Evolutionary conservation across 108 stramenopile species (phyloP).

Genomic region (Epithemia pelagica): DNA sequence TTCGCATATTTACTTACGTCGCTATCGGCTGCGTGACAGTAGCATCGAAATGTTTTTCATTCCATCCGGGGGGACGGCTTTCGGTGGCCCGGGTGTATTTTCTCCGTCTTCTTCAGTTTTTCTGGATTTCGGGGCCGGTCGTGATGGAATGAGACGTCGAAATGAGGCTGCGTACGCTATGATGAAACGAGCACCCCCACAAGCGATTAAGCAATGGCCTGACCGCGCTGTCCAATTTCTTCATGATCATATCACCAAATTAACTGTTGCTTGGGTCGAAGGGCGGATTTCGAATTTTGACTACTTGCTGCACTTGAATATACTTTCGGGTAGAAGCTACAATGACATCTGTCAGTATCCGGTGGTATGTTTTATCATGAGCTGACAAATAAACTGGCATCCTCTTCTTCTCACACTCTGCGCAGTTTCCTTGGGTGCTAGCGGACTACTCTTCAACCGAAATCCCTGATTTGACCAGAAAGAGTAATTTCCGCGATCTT

Average conservation of each 20-base stretch:
- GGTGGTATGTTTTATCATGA: no score
- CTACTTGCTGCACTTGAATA: slow-evolving; percentile 91
- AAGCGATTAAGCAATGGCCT: slow-evolving; percentile 88
- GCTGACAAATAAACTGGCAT: no score
- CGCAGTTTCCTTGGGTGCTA: slow-evolving; percentile 98
- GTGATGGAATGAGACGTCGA: slow-evolving; percentile 68
- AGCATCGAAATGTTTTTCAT: slow-evolving; percentile 94
- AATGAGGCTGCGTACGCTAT: slow-evolving; percentile 83
- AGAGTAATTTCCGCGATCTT: slow-evolving; percentile 83
- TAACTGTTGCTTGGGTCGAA: slow-evolving; percentile 86
- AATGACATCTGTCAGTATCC: slow-evolving; percentile 99
- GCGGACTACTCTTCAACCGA: slow-evolving; percentile 84
- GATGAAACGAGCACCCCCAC: slow-evolving; percentile 77
- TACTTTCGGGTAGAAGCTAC: slow-evolving; percentile 91
- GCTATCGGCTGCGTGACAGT: slow-evolving; percentile 90
- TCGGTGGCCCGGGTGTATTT: slow-evolving; percentile 67
- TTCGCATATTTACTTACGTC: slow-evolving; percentile 85
- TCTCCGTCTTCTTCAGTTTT: slow-evolving; percentile 79
- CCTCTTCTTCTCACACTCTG: no score
- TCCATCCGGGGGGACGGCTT: slow-evolving; percentile 74
- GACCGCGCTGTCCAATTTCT: slow-evolving; percentile 75
- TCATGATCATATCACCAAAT: slow-evolving; percentile 72
- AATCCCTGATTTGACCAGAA: slow-evolving; percentile 85
- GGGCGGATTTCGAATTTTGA: slow-evolving; percentile 94
- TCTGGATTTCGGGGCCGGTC: slow-evolving; percentile 86